These are phyloP conservation scores for Penicillium sp. DNA, from an alignment of 2,329 filamentous ascomycete species.

Conservation along the genomic window DNA sequence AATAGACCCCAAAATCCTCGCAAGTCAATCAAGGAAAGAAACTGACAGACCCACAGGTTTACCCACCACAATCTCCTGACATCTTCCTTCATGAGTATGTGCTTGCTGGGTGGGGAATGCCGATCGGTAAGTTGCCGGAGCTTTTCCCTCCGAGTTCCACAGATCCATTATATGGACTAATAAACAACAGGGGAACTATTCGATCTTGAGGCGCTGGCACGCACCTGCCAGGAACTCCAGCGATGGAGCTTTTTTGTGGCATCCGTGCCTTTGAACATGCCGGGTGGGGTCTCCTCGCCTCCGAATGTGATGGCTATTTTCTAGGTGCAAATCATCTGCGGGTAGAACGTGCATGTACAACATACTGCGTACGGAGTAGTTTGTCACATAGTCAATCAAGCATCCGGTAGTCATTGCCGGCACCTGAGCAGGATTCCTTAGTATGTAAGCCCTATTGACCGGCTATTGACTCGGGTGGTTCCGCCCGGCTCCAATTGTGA, in stretches of 20 bases:
- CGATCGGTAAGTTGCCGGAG: constrained; percentile 40
- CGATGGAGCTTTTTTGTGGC: constrained; percentile 54
- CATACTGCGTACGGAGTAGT: background rate
- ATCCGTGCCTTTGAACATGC: constrained; percentile 52
- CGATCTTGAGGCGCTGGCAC: constrained; percentile 46
- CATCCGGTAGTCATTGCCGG: background rate
- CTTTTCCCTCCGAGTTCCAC: background rate
- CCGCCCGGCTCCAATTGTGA: background rate
- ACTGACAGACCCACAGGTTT: constrained; percentile 32
- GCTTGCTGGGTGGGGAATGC: constrained; percentile 54
- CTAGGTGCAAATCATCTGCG: constrained; percentile 20
- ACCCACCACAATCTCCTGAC: constrained; percentile 43
- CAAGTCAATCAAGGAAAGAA: background rate
- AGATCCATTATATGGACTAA: constrained; percentile 4
- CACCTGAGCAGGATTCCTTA: background rate
- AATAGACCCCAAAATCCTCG: background rate
- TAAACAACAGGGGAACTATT: constrained; percentile 45
- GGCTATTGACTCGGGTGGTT: background rate
- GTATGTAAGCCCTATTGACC: background rate
- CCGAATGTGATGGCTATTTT: constrained; percentile 50
- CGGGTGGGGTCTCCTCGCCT: constrained; percentile 48
- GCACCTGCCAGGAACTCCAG: constrained; percentile 36
- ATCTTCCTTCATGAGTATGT: constrained; percentile 50
- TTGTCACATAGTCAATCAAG: background rate
- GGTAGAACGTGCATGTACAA: background rate